Base-by-base conservation (phyloP, 176 grass and related monocot species). In the Tillandsia fasciculata region DNA sequence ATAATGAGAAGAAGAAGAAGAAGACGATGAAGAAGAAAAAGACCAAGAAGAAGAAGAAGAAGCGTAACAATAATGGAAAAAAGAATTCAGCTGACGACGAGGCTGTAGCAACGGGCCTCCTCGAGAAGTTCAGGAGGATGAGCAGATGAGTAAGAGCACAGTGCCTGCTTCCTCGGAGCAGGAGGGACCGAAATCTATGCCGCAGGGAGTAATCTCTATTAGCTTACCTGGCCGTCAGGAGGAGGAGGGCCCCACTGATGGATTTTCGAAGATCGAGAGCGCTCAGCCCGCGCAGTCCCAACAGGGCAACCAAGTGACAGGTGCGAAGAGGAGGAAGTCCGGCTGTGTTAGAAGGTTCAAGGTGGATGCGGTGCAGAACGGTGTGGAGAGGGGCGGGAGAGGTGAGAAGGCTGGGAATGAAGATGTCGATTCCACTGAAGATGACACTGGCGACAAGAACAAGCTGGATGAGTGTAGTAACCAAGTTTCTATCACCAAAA, bases 291-390 rank as follows among this genome's bases (percentile, higher is more conserved):
- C 76, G 24, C 76, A 75, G 66, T 75, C 79, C 67, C 87, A 86
- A 47, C 33, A 42, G 33, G 80, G 74, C 71, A 85, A 72, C 72
- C 82, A 80, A 78, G 79, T 92, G 54, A 99, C 94, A 23, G 94
- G 89, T 81, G 89, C 94, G 20, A 93, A 88, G 94, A 99, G 86
- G 78, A 88, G 94, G 69, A 99, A 99, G 48, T 92, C 87, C 69
- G 94, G 94, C 67, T 88, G 78, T 54, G 82, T 99, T 2, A 93
- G 80, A 80, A 90, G 94, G 83, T 99, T 99, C 58, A 83, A 81
- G 70, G 70, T 80, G 50, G 82, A 74, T 69, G 57, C 79, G 49
- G 48, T 11, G 49, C 58, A 42, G 76, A 77, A 11, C 82, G 75
- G 48, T 72, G 77, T 61, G 70, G 72, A 54, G 53, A 58, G 49